phyloP scores from a whole-genome alignment of 2,329 filamentous ascomycete species.

The Paraconiothyrium brasiliense region DNA sequence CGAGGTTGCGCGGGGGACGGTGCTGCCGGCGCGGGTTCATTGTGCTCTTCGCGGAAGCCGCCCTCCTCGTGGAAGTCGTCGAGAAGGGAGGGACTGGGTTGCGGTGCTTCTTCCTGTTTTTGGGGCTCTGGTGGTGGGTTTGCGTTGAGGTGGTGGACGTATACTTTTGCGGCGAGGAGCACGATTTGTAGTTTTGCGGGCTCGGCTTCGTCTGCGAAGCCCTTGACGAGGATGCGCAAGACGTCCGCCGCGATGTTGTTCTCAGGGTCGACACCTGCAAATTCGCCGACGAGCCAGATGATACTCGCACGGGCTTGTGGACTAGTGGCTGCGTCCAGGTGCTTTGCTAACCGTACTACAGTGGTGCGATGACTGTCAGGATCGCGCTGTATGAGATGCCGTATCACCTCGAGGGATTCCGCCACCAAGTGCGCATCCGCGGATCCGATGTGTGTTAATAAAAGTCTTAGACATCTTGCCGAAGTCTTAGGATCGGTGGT shows the following conservation, averaged over 20 bases:
- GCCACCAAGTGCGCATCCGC: slow-evolving; percentile 88
- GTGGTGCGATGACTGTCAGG: slow-evolving; percentile 83
- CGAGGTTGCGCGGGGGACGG: slow-evolving; percentile 27
- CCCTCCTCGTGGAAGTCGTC: slow-evolving; percentile 46
- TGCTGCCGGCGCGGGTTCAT: slow-evolving; percentile 25
- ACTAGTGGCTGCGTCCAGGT: slow-evolving; percentile 87
- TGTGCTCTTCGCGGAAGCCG: slow-evolving; percentile 41
- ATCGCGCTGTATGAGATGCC: slow-evolving; percentile 93
- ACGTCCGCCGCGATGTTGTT: slow-evolving; percentile 95
- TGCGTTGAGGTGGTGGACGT: slow-evolving; percentile 84
- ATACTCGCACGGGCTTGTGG: slow-evolving; percentile 92
- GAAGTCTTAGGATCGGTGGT: slow-evolving; percentile 60
- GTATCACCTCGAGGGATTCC: slow-evolving; percentile 92
- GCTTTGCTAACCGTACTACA: slow-evolving; percentile 87
- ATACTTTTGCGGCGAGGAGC: slow-evolving; percentile 93
- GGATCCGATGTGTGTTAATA: slow-evolving; percentile 88
- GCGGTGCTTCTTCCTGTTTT: slow-evolving; percentile 42
- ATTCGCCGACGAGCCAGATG: slow-evolving; percentile 97
- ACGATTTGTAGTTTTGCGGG: slow-evolving; percentile 90
- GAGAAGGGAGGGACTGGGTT: slow-evolving; percentile 30
- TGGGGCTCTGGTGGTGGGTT: slow-evolving; percentile 55
- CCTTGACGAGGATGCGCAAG: slow-evolving; percentile 84
- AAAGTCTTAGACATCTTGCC: slow-evolving; percentile 79
- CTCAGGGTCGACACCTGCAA: slow-evolving; percentile 79
- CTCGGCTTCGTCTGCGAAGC: slow-evolving; percentile 85